Evolutionary conservation across 495 filamentous ascomycete species (phyloP).

Genomic region (Copromyces sp.): DNA sequence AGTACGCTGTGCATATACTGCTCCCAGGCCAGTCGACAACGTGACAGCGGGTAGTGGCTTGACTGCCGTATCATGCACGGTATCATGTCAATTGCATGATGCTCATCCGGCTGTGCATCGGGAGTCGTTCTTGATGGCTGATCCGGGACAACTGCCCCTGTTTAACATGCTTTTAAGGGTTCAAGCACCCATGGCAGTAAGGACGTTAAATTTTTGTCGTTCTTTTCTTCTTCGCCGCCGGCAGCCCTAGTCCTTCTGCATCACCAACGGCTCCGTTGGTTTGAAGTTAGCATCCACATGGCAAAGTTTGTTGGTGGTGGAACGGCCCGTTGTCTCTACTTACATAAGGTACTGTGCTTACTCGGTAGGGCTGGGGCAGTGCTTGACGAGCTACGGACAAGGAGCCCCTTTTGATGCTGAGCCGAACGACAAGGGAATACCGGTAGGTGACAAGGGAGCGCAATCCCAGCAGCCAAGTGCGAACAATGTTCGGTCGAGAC

Average conservation of each 20-base stretch:
- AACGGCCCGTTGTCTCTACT: neutral
- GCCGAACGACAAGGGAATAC: neutral
- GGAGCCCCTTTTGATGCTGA: neutral
- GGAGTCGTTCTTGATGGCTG: neutral
- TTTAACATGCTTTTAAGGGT: neutral
- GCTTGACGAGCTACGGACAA: neutral
- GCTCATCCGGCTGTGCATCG: neutral
- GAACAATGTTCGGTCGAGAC: neutral
- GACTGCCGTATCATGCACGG: neutral
- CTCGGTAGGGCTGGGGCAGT: neutral
- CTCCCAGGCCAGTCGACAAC: neutral
- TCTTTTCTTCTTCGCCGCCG: neutral
- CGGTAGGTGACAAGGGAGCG: neutral
- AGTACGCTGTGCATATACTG: neutral
- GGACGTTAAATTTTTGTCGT: neutral
- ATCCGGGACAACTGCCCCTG: neutral
- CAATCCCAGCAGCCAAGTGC: neutral
- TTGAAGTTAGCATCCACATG: neutral
- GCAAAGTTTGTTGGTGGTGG: neutral
- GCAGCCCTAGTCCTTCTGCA: neutral
- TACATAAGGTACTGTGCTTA: neutral
- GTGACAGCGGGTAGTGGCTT: neutral
- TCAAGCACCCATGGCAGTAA: neutral
- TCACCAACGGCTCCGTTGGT: neutral
- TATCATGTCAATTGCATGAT: neutral